Evolutionary conservation across 306 rosid genomes (phyloP), one percentile per base, ranked within the genome.

Genomic region (Cotoneaster glaucophyllus): DNA sequence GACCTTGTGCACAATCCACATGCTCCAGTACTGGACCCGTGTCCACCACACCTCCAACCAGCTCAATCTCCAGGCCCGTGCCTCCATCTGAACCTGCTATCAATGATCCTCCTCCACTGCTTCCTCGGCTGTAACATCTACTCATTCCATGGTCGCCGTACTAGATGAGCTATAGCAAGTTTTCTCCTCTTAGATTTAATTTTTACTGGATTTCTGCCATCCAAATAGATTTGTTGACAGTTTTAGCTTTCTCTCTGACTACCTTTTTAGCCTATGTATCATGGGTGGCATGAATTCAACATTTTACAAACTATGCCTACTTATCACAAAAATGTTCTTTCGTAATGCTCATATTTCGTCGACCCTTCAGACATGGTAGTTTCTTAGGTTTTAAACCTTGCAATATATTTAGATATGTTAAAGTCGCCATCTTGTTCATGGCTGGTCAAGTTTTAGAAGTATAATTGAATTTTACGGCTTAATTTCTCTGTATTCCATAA

Each of bases 381-480:
- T 13, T 32, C 5, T 72, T 56, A 11, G 37, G 31, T 34, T 57
- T 22, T 48, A 57, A 56, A 24, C 66, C 24, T 15, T 15, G 25
- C 53, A 22, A 71, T 71, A 53, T 71, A 11, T 37, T 2, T 53
- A 4, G 25, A 18, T 21, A 34, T 72, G 64, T 22, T 72, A 21
- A 54, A 4, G 0, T 71, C 22, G 5, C 15, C 11, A 14, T 56
- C 32, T 56, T 71, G 5, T 56, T 17, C 21, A 32, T 71, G 52
- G 39, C 31, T 54, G 26, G 66, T 79, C 28, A 48, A 65, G 65
- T 69, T 45, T 69, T 59, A 57, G 41, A 39, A 73, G n/a, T n/a
- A n/a, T n/a, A n/a, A n/a, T n/a, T n/a, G n/a, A n/a, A n/a, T n/a
- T n/a, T n/a, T n/a, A n/a, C n/a, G n/a, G n/a, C n/a, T n/a, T n/a